A percentile compares a stretch with the other conserved stretches of the same genome.
These are phyloP conservation scores for Alternaria brassicicola DNA, from an alignment of 2,329 filamentous ascomycete species.

Conservation along the genomic window DNA sequence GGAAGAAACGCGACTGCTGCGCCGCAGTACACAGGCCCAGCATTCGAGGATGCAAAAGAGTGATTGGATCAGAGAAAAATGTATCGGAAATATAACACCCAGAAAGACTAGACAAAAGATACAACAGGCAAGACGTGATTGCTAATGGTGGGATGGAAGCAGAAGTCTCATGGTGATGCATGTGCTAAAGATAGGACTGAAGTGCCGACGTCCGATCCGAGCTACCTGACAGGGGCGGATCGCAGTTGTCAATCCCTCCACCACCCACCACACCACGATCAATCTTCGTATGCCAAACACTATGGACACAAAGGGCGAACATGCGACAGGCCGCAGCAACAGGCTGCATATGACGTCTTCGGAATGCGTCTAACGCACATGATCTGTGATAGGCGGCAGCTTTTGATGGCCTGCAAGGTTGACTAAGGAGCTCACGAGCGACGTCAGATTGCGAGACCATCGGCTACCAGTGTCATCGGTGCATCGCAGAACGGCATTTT, in stretches of 20 bases:
- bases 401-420: background rate
- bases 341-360: background rate
- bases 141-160: conserved; percentile 1
- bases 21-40: background rate
- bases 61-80: background rate
- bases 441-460: background rate
- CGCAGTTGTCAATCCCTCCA: conserved; percentile 7
- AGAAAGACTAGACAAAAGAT: background rate
- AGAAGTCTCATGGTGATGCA: conserved; percentile 9
- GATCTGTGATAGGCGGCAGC: background rate
- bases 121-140: background rate
- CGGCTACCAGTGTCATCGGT: background rate
- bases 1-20: background rate
- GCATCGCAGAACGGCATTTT: background rate
- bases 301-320: background rate
- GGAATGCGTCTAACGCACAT: background rate
- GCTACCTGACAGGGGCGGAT: conserved; percentile 13
- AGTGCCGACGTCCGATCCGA: conserved; percentile 5
- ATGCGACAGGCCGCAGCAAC: background rate
- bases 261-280: background rate
- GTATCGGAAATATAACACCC: background rate
- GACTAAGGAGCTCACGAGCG: background rate
- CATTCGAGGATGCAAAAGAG: conserved; percentile 1
- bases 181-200: conserved; percentile 6
- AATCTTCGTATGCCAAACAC: background rate